These are phyloP conservation scores for Zoysia japonica DNA, from an alignment of 176 grass and related monocot genomes.

Conservation along the genomic window DNA sequence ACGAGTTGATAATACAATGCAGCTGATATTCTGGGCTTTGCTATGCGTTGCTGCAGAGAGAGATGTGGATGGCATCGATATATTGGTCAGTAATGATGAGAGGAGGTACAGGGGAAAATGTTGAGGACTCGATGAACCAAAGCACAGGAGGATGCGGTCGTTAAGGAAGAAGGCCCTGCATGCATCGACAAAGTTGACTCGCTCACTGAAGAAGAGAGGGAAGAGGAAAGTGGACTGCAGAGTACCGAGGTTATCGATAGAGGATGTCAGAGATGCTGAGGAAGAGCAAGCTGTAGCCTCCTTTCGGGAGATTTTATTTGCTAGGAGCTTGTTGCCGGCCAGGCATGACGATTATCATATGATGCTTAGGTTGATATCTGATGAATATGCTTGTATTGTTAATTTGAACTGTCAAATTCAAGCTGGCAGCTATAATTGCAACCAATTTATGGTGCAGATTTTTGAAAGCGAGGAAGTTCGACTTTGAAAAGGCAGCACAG, in stretches of 20 bases:
- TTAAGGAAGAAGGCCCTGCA: constrained; percentile 83
- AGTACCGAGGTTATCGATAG: constrained; percentile 67
- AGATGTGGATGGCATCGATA: constrained; percentile 40
- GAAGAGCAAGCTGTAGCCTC: constrained; percentile 75
- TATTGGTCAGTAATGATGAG: constrained; percentile 60
- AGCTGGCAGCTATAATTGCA: constrained; percentile 34
- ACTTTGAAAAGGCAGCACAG: constrained; percentile 80
- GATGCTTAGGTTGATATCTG: constrained; percentile 65
- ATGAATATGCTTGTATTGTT: constrained; percentile 8
- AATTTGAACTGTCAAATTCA: constrained; percentile 34
- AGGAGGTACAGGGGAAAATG: constrained; percentile 59
- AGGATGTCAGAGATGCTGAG: constrained; percentile 87
- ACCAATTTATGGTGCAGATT: constrained; percentile 61
- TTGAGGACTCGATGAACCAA: constrained; percentile 67
- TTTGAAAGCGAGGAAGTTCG: constrained; percentile 94
- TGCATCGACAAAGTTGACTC: constrained; percentile 77
- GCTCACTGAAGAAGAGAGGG: constrained; percentile 94
- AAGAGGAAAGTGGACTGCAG: constrained; percentile 83
- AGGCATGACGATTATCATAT: constrained; percentile 91
- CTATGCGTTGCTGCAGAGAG: constrained; percentile 34
- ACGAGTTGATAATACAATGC: constrained; percentile 14
- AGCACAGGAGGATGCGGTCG: constrained; percentile 67
- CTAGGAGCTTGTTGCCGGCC: constrained; percentile 68
- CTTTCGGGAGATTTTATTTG: constrained; percentile 76
- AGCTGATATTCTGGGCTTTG: constrained; percentile 28